Evolutionary conservation across 1,139 yeast species (phyloP).

Genomic region (Sugiyamaella sp.): DNA sequence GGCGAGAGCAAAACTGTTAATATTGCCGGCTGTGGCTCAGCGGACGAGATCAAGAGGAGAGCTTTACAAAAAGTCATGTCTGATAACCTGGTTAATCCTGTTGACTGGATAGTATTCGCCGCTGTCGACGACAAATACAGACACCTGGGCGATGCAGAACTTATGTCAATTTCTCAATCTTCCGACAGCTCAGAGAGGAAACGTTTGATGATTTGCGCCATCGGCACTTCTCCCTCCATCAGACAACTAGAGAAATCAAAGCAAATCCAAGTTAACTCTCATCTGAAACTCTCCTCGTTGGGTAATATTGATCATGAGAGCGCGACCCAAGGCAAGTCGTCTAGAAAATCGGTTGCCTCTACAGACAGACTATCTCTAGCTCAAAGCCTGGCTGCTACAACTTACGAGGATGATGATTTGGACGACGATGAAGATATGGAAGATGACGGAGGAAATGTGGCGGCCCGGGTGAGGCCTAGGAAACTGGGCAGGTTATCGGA

Average conservation of each 20-base stretch:
- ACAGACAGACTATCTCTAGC: conserved; percentile 16
- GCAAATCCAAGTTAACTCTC: conserved; percentile 34
- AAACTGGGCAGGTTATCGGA: conserved; percentile 60
- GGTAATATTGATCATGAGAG: conserved; percentile 6
- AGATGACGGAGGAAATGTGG: conserved; percentile 17
- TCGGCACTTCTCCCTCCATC: conserved; percentile 63
- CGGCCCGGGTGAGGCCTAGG: conserved; percentile 19
- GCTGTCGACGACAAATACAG: conserved; percentile 30
- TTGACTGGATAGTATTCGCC: conserved; percentile 54
- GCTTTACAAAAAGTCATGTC: conserved; percentile 63
- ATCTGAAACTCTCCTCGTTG: conserved; percentile 14
- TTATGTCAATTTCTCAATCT: conserved; percentile 80
- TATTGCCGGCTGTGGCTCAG: conserved; percentile 79
- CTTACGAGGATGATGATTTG: conserved; percentile 21
- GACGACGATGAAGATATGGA: conserved; percentile 22
- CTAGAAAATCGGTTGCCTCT: conserved; percentile 13
- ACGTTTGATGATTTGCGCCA: conserved; percentile 70
- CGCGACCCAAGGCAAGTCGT: neutral
- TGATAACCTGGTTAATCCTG: conserved; percentile 48
- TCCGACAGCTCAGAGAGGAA: conserved; percentile 71
- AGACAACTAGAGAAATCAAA: conserved; percentile 70
- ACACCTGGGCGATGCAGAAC: conserved; percentile 71
- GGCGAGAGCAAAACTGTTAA: conserved; percentile 76
- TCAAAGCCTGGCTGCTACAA: conserved; percentile 19
- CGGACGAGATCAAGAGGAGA: conserved; percentile 74